A percentile compares a stretch with the other conserved stretches of the same genome.
Evolutionary conservation across 345 rosid species (phyloP).

Genomic region (Anastatica hierochuntica): DNA sequence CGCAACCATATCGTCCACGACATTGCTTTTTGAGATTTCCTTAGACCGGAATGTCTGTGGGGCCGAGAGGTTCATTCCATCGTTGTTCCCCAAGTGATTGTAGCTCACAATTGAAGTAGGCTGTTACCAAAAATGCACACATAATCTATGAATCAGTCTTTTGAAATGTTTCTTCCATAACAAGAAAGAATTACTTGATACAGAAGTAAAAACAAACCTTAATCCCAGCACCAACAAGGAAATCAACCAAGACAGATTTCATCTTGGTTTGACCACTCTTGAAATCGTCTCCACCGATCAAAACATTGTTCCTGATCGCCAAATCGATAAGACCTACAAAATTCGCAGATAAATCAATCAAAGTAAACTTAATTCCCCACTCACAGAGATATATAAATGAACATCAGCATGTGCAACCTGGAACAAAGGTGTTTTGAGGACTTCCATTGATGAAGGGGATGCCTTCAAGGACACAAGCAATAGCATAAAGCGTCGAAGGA

Average conservation of each 20-base stretch:
- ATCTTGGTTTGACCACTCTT: conserved; percentile 99
- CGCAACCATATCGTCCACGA: conserved; percentile 94
- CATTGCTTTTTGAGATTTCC: conserved; percentile 95
- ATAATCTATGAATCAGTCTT: no score
- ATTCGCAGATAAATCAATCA: not conserved
- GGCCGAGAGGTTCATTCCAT: conserved; percentile 95
- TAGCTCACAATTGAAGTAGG: conserved; percentile 97
- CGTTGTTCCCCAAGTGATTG: conserved; percentile 95
- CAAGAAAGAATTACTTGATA: no score
- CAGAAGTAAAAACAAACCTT: conserved; percentile 43
- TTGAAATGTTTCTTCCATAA: no score
- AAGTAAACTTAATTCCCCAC: not conserved
- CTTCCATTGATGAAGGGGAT: conserved; percentile 97
- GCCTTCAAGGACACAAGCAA: conserved; percentile 80
- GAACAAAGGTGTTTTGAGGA: conserved; percentile 97
- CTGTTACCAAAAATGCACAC: conserved; percentile 25
- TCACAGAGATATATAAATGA: no score
- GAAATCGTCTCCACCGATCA: conserved; percentile 98
- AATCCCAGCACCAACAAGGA: conserved; percentile 97
- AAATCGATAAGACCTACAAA: conserved; percentile 76
- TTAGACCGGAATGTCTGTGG: conserved; percentile 95
- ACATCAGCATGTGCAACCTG: no score
- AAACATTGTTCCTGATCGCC: conserved; percentile 65
- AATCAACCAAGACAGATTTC: conserved; percentile 89
- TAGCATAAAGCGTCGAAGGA: conserved; percentile 81